Evolutionary conservation across 2,329 filamentous ascomycete genomes (phyloP).

Genomic region (Ascochyta clinopodiicola): DNA sequence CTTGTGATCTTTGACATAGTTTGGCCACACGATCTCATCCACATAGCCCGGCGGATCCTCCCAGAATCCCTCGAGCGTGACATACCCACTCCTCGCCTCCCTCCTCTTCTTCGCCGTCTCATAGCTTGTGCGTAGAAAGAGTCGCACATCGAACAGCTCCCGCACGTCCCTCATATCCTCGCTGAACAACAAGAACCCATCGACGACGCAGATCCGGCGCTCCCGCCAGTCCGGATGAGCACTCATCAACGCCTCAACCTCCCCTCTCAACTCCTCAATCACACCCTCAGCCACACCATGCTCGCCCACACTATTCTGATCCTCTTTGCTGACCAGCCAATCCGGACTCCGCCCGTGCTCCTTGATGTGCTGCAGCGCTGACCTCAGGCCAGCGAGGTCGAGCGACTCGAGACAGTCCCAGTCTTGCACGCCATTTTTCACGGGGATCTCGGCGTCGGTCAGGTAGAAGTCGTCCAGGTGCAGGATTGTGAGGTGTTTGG

Average conservation of each 20-base stretch:
- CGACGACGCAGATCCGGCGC: conserved; percentile 68
- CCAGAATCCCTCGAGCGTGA: conserved; percentile 88
- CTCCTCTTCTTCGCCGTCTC: conserved; percentile 68
- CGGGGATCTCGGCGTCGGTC: conserved; percentile 71
- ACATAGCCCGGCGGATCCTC: conserved; percentile 92
- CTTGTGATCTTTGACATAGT: conserved; percentile 81
- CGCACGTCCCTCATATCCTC: conserved; percentile 60
- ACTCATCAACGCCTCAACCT: conserved; percentile 20
- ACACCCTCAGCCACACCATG: conserved; percentile 39
- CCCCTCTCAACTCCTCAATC: conserved; percentile 48
- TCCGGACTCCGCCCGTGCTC: conserved; percentile 66
- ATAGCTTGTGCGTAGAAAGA: conserved; percentile 76
- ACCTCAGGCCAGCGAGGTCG: conserved; percentile 71
- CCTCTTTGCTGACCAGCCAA: conserved; percentile 61
- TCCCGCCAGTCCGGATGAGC: conserved; percentile 24
- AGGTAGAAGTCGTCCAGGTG: conserved; percentile 98
- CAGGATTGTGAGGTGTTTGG: conserved; percentile 71
- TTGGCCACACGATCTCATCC: conserved; percentile 93
- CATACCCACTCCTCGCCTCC: conserved; percentile 75
- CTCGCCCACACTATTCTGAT: conserved; percentile 61
- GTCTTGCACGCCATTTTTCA: conserved; percentile 69
- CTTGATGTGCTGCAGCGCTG: conserved; percentile 73
- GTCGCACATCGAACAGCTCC: conserved; percentile 71
- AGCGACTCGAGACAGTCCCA: conserved; percentile 91
- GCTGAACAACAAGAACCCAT: conserved; percentile 87